These are phyloP conservation scores for Tricholoma furcatifolium DNA, from an alignment of 768 basidiomycete species.

Conservation along the genomic window DNA sequence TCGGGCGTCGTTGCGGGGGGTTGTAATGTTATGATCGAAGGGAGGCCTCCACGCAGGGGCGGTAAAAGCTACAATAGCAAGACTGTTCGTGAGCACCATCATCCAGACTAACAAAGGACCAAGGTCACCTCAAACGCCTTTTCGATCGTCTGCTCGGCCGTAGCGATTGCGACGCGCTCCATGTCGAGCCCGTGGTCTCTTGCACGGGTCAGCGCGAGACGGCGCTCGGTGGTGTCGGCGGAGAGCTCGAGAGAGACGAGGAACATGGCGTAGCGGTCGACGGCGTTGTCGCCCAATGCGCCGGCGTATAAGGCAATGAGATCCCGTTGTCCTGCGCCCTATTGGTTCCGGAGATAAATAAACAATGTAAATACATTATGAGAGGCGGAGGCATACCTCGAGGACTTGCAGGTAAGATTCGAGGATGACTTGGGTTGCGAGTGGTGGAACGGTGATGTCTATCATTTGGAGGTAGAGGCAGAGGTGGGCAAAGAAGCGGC, in stretches of 20 bases:
- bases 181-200: conserved; percentile 85
- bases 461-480: conserved; percentile 88
- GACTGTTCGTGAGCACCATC: conserved; percentile 9
- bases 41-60: conserved; percentile 52
- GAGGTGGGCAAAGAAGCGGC: conserved; percentile 92
- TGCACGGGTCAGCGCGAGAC: conserved; percentile 69
- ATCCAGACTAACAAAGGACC: background rate
- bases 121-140: conserved; percentile 59
- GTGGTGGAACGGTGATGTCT: conserved; percentile 66
- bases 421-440: conserved; percentile 77
- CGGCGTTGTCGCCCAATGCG: conserved; percentile 85
- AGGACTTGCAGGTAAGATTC: conserved; percentile 88
- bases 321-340: conserved; percentile 76
- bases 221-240: conserved; percentile 62
- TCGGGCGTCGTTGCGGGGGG: conserved; percentile 58
- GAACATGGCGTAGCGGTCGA: conserved; percentile 91
- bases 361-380: background rate
- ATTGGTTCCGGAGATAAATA: background rate
- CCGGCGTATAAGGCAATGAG: conserved; percentile 94
- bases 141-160: conserved; percentile 78
- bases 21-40: conserved; percentile 58
- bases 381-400: conserved; percentile 51
- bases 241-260: conserved; percentile 72
- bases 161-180: conserved; percentile 71
- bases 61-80: conserved; percentile 45